phyloP scores from a whole-genome alignment of 176 grass and related monocot species.

The Aegilops tauschii region DNA sequence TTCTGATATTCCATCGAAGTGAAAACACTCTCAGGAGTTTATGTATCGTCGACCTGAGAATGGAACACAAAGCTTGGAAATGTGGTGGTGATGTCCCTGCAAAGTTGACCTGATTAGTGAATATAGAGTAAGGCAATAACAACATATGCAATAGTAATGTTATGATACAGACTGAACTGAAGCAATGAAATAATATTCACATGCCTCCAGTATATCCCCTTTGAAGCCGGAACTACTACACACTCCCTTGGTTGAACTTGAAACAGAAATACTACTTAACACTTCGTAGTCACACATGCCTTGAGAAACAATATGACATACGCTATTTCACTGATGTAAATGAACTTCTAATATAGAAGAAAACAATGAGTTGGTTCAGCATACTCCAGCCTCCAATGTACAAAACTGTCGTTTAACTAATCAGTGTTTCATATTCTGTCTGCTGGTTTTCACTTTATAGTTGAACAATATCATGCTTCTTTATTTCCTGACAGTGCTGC shows the following conservation, averaged over 20 bases:
- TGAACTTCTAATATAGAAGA: not conserved
- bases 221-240: not conserved
- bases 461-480: not conserved
- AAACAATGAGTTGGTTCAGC: not conserved
- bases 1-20: slow-evolving; percentile 7
- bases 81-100: slow-evolving; percentile 63
- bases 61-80: slow-evolving; percentile 74
- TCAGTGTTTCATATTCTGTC: not conserved
- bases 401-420: not conserved
- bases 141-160: not conserved
- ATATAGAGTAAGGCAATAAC: not conserved
- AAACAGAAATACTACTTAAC: not conserved
- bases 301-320: not conserved
- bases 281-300: not conserved
- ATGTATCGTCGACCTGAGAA: slow-evolving; percentile 64
- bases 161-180: not conserved
- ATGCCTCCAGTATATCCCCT: not conserved
- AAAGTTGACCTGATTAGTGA: slow-evolving; percentile 12
- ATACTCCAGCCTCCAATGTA: not conserved
- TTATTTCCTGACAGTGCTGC: not conserved
- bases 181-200: not conserved
- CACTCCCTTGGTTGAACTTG: not conserved
- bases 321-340: not conserved
- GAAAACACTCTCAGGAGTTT: not conserved
- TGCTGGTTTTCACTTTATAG: not conserved